A percentile compares a stretch with the other conserved stretches of the same genome.
These are phyloP conservation scores for Casuarina cunninghamiana DNA, from an alignment of 306 rosid genomes.

Conservation along the genomic window DNA sequence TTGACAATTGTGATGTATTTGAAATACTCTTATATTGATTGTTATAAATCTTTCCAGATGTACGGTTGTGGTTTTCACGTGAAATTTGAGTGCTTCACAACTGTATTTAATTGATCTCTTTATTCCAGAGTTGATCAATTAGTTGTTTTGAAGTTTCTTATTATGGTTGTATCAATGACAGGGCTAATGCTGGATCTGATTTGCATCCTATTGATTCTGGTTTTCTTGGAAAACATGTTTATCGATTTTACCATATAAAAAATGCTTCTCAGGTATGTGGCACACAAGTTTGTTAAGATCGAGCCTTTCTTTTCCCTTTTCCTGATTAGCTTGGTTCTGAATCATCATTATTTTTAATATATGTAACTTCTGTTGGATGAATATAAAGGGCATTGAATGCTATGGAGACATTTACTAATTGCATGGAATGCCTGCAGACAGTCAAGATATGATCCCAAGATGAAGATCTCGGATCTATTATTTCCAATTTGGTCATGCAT, in stretches of 20 bases:
- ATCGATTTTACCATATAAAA: constrained; percentile 72
- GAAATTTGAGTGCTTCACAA: neutral
- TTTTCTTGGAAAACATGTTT: constrained; percentile 40
- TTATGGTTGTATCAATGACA: constrained; percentile 23
- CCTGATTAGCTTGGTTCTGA: neutral
- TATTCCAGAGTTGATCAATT: neutral
- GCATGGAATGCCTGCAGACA: neutral
- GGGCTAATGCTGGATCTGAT: constrained; percentile 53
- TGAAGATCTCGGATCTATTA: neutral
- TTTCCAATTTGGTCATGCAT: neutral
- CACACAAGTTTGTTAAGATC: neutral
- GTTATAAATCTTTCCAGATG: neutral
- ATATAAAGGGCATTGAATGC: neutral
- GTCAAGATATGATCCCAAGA: neutral
- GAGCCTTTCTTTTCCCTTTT: constrained; percentile 11
- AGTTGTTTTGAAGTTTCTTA: neutral
- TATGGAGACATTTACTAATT: neutral
- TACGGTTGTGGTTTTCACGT: neutral
- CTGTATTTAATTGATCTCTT: neutral
- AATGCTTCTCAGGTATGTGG: constrained; percentile 67
- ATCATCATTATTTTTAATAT: neutral
- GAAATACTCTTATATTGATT: neutral
- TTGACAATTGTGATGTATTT: neutral
- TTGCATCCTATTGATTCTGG: constrained; percentile 30
- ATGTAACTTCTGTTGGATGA: constrained; percentile 1